A percentile compares a stretch with the other conserved stretches of the same genome.
phyloP scores from a whole-genome alignment of 2,329 filamentous ascomycete species.

The Tolypocladium endophyticum region DNA sequence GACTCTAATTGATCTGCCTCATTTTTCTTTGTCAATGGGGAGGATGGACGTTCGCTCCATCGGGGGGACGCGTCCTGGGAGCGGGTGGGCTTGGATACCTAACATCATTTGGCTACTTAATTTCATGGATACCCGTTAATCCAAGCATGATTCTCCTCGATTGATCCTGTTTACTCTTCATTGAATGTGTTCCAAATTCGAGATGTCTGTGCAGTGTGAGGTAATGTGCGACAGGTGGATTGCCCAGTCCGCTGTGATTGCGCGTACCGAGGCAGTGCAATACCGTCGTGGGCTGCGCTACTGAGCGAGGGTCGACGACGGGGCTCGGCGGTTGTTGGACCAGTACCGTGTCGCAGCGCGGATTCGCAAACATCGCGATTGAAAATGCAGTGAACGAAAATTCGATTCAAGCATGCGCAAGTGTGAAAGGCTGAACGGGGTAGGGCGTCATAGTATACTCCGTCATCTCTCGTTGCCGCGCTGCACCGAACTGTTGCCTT shows the following conservation, averaged over 20 bases:
- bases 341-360: background rate
- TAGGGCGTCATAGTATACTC: background rate
- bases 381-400: background rate
- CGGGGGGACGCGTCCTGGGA: background rate
- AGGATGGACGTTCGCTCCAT: background rate
- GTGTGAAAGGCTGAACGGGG: background rate
- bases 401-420: background rate
- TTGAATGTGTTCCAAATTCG: background rate
- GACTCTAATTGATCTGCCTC: background rate
- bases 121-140: constrained; percentile 3
- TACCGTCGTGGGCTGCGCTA: background rate
- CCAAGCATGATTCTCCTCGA: background rate
- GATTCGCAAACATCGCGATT: background rate
- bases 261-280: background rate
- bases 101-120: background rate
- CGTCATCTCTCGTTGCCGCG: background rate
- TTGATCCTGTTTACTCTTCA: background rate
- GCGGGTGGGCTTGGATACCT: background rate
- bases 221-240: background rate
- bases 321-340: background rate
- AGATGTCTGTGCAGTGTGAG: background rate
- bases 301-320: background rate
- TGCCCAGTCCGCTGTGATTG: background rate
- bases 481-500: background rate
- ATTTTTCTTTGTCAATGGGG: background rate